Conservation (phyloP, 441 rosid species). For the Gossypium schwendimanii region DNA sequence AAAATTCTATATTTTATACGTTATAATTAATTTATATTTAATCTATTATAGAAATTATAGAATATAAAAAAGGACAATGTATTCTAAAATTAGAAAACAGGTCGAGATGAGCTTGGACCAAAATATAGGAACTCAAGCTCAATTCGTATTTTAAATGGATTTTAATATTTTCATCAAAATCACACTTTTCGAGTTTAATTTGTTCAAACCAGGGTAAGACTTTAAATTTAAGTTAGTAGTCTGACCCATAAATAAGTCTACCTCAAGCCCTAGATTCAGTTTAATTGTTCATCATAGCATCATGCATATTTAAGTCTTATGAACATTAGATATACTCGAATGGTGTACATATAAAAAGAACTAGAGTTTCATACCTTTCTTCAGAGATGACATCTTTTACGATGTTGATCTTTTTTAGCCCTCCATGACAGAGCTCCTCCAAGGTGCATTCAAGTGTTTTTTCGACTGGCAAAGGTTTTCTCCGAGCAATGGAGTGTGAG, state of each 20-base stretch:
- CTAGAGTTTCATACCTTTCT: conserved; percentile 38
- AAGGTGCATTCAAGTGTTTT: conserved; percentile 67
- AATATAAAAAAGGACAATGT: too few species aligned
- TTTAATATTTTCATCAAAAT: too few species aligned
- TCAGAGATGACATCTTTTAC: conserved; percentile 45
- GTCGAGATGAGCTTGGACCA: too few species aligned
- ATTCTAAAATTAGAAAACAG: too few species aligned
- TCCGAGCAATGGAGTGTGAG: conserved; percentile 49
- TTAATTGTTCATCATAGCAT: background rate
- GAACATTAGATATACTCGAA: background rate
- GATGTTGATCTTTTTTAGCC: conserved; percentile 49
- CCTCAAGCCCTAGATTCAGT: background rate
- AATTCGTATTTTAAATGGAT: too few species aligned
- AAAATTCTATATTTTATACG: too few species aligned
- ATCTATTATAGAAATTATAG: too few species aligned
- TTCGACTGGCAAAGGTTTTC: conserved; percentile 50
- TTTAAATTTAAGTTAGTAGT: too few species aligned
- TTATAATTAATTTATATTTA: too few species aligned
- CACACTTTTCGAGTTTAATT: too few species aligned
- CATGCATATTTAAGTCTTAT: background rate
- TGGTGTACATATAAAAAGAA: background rate
- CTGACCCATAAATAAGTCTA: background rate
- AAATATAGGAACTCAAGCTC: too few species aligned
- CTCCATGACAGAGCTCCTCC: conserved; percentile 62
- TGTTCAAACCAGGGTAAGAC: too few species aligned